Base-by-base conservation (phyloP, 768 basidiomycete species). In the Crepidotus variabilis region DNA sequence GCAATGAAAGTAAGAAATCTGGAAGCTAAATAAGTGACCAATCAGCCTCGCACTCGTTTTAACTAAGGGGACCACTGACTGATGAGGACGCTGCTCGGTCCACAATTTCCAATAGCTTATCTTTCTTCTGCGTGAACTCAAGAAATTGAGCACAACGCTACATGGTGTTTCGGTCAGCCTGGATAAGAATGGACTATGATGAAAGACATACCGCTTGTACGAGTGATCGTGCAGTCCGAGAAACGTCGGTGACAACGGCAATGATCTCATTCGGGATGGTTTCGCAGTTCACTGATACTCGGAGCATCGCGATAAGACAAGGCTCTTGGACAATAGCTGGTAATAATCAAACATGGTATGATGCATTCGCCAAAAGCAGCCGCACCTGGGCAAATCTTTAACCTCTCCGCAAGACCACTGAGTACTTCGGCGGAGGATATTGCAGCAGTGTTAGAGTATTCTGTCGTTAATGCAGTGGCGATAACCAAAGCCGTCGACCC, bases 91-190 rank as follows among this genome's bases (percentile, higher is more conserved):
- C 65, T 24, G 82, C 78, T n/a, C 65, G 71, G 2, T 72, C 67
- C 39, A 87, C 62, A 49, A 87, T 77, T 11, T 75, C 69, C 18
- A 67, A 57, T 18, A 92, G 76, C 5, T 71, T 58, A 9, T 73
- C 67, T 60, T 73, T 78, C 53, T 85, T 71, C 18, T 69, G 65
- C 6, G 71, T 72, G 14, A 88, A 69, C 10, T 69, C 71, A 28
- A 83, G 61, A 64, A 92, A 91, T 65, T 89, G 85, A 22, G 81
- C 76, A 63, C 88, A 91, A 54, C 90, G 81, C 90, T 92, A 62
- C 33, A 51, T 3, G 4, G 28, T 28, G 52, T 39, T 24, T 55
- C 32, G 18, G 51, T 62, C 32, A 66, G 24, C 53, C 39, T 48
- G 18, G 46, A 18, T 43, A 20, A 43, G 36, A 43, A 39, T 51